phyloP scores from a whole-genome alignment of 2,329 filamentous ascomycete genomes.

The Teratosphaeria zuluensis region DNA sequence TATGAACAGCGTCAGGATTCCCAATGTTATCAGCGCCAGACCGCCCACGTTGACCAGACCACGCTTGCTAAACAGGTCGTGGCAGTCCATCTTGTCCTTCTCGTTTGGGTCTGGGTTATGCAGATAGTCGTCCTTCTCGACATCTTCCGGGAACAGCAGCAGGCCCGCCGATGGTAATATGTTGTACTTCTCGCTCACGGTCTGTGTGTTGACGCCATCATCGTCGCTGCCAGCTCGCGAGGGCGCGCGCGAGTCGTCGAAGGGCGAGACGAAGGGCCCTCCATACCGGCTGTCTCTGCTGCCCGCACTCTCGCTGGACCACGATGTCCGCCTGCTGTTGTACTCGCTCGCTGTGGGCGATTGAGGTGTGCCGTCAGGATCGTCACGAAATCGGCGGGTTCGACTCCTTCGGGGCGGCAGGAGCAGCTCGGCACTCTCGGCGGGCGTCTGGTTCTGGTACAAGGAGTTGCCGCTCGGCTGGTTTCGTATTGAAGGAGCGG shows the following conservation, averaged over 20 bases:
- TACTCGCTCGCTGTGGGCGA: conserved; percentile 42
- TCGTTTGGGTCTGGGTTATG: conserved; percentile 62
- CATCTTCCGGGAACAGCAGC: conserved; percentile 59
- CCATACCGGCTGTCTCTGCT: conserved; percentile 44
- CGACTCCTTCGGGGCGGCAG: conserved; percentile 41
- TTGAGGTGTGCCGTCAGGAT: conserved; percentile 31
- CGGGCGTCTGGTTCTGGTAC: conserved; percentile 18
- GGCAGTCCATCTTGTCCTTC: conserved; percentile 46
- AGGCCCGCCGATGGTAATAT: conserved; percentile 59
- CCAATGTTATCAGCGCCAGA: conserved; percentile 48
- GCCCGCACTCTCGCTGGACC: conserved; percentile 48
- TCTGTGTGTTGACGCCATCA: conserved; percentile 59
- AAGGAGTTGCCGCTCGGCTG: conserved; percentile 11
- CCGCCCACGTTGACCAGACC: conserved; percentile 57
- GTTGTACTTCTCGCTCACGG: conserved; percentile 64
- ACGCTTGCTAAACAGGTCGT: conserved; percentile 55
- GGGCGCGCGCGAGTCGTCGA: conserved; percentile 50
- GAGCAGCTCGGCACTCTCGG: conserved; percentile 41
- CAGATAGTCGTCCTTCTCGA: conserved; percentile 63
- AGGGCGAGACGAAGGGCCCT: conserved; percentile 43
- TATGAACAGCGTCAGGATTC: conserved; percentile 56
- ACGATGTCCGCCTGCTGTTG: conserved; percentile 55
- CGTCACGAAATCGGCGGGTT: conserved; percentile 42
- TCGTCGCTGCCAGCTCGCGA: conserved; percentile 56
- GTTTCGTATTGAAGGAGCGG: conserved; percentile 23